phyloP scores from a whole-genome alignment of 1,284 basidiomycete species.

The Puccinia novopanici region DNA sequence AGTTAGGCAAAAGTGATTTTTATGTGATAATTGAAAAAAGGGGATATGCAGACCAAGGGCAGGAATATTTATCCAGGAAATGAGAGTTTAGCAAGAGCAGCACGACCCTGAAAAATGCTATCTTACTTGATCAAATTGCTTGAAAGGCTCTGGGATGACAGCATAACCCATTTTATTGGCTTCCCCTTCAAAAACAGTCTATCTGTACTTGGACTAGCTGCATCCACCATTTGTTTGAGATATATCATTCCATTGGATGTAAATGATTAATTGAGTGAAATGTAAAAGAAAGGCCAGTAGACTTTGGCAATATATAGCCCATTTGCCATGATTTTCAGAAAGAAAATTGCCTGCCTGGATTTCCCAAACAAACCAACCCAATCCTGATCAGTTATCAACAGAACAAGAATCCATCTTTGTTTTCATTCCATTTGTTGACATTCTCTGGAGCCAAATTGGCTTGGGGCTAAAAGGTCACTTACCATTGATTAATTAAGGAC shows the following conservation, averaged over 20 bases:
- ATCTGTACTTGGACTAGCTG: conserved; percentile 46
- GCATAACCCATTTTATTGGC: conserved; percentile 46
- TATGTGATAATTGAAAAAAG: too few relatives aligned
- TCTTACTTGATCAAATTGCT: conserved; percentile 37
- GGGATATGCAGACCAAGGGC: conserved; percentile 33
- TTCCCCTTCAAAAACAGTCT: conserved; percentile 21
- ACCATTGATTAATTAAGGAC: conserved; percentile 48
- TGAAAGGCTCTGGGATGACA: conserved; percentile 40
- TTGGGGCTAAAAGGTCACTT: neutral
- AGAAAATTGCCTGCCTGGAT: conserved; percentile 33
- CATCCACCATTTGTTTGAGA: conserved; percentile 44
- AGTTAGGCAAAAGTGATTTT: too few relatives aligned
- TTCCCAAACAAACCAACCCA: neutral
- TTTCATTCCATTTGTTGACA: too few relatives aligned
- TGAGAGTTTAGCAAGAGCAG: neutral
- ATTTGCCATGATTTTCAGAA: conserved; percentile 36
- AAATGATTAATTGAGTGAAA: conserved; percentile 30
- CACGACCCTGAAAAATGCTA: neutral
- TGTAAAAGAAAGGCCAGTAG: conserved; percentile 24
- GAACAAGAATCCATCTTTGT: neutral
- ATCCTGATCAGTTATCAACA: neutral
- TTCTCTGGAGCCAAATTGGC: neutral
- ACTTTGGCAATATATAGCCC: conserved; percentile 46
- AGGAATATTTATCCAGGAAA: neutral
- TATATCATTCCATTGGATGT: conserved; percentile 48